phyloP scores from a whole-genome alignment of 2,329 filamentous ascomycete genomes.

The Penicillium sp. region DNA sequence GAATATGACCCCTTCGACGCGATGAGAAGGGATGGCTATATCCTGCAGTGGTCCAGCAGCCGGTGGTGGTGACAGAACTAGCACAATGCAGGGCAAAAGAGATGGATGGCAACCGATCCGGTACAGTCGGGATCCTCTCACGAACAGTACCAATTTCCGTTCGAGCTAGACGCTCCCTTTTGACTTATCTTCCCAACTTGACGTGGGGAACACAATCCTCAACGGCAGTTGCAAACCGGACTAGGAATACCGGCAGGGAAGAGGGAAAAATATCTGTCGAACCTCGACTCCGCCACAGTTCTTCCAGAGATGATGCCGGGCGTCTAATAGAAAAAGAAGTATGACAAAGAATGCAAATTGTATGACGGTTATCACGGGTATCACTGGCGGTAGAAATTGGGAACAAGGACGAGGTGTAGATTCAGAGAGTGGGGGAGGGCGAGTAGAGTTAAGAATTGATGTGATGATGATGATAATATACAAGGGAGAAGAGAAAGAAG shows the following conservation, averaged over 20 bases:
- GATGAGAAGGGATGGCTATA: no score
- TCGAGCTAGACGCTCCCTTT: conserved; percentile 2
- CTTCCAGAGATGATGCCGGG: not conserved
- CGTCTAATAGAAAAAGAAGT: conserved; percentile 6
- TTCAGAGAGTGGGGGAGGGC: not conserved
- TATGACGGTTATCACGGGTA: no score
- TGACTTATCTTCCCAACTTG: conserved; percentile 12
- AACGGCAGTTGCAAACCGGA: conserved; percentile 26
- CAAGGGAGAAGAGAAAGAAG: not conserved
- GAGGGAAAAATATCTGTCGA: conserved; percentile 3
- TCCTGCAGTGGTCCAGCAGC: no score
- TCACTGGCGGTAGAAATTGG: not conserved
- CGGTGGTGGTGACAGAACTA: no score
- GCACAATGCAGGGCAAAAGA: no score
- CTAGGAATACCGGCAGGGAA: conserved; percentile 20
- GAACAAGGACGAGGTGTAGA: not conserved
- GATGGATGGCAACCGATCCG: no score
- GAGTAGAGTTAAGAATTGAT: not conserved
- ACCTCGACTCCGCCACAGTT: no score
- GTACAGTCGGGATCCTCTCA: no score
- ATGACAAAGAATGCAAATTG: conserved; percentile 2
- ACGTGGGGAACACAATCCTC: conserved; percentile 21
- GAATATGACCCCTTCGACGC: no score
- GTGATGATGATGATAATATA: no score
- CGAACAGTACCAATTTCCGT: not conserved